Evolutionary conservation across 2,329 filamentous ascomycete species (phyloP), one percentile per base, ranked within the genome.

Genomic region (Talaromyces sp.): DNA sequence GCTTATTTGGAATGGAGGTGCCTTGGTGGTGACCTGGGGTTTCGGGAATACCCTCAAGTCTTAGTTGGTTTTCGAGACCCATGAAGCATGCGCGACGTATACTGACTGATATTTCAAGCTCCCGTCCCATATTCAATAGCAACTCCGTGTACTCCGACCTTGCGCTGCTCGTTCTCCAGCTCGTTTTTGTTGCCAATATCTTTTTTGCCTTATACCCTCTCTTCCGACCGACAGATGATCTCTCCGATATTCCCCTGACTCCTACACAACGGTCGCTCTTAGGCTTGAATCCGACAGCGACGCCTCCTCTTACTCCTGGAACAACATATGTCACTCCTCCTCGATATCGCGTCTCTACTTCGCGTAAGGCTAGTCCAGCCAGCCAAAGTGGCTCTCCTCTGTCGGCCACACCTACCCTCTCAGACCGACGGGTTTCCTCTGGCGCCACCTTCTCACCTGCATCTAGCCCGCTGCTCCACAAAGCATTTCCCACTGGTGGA

Each of bases 161-260:
- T 32, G 57, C 74, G 13, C 55, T 83, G 50, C 81, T 88, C 58
- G 52, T 82, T 9, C 61, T 89, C 2, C 86, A 87, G 3, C 61
- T 88, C 44, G 72, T 87, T 65, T 83, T 89, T 2, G 59, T 87
- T 49, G 69, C 86, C 67, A 96, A 96, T 73, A 88, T 96, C 48
- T 69, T 77, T 57, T 65, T 86, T 49, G 89, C 91, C 33, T 76
- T 90, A 52, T 77, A 85, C 41, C 94, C 93, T 2, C 81, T 96
- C 11, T 74, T 91, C 65, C 83, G 86, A 58, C 80, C 82, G 39
- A 81, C 80, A 62, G 94, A 97, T 71, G 83, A 91, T 57, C 82
- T 97, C 58, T 80, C 86, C 71, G 94, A 99, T 71, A 96, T 99
- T 46, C 86, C 93, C 56, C 82, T 99, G 61, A 97, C 93, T 1